Evolutionary conservation across 169 alveolate species (phyloP).

Genomic region (Fabrea salina): DNA sequence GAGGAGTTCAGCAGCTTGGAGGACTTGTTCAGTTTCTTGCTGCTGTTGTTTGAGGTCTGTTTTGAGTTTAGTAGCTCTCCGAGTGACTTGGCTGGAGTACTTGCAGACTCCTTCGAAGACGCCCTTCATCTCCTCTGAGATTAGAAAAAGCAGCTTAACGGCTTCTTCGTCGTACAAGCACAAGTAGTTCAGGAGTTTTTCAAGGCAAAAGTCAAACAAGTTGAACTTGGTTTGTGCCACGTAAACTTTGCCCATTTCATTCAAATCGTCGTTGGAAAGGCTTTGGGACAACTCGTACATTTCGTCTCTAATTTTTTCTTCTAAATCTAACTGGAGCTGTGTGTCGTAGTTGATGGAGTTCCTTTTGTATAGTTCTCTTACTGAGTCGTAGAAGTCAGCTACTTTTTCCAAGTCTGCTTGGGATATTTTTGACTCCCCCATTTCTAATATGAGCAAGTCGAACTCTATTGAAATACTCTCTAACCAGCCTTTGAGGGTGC

Average conservation of each 20-base stretch:
- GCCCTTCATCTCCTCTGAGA: neutral
- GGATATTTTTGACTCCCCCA: neutral
- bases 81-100: neutral
- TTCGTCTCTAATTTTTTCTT: constrained; percentile 44
- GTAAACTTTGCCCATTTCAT: constrained; percentile 27
- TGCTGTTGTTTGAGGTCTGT: constrained; percentile 14
- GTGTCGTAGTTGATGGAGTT: constrained; percentile 39
- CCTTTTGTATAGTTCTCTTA: constrained; percentile 51
- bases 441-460: neutral
- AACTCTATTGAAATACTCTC: neutral
- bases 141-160: neutral
- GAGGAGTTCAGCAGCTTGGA: constrained; percentile 62
- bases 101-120: neutral
- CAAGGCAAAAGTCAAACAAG: constrained; percentile 57
- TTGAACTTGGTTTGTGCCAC: constrained; percentile 49
- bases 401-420: constrained; percentile 19
- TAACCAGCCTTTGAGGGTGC: neutral
- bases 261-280: constrained; percentile 9
- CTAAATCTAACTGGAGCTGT: constrained; percentile 56
- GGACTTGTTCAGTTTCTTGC: constrained; percentile 56
- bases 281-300: constrained; percentile 54
- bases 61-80: neutral
- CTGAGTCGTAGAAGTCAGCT: constrained; percentile 48
- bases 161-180: constrained; percentile 34
- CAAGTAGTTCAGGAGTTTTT: constrained; percentile 42